Evolutionary conservation across 768 basidiomycete species (phyloP), one percentile per base, ranked within the genome.

Genomic region (Lentinus tigrinus): DNA sequence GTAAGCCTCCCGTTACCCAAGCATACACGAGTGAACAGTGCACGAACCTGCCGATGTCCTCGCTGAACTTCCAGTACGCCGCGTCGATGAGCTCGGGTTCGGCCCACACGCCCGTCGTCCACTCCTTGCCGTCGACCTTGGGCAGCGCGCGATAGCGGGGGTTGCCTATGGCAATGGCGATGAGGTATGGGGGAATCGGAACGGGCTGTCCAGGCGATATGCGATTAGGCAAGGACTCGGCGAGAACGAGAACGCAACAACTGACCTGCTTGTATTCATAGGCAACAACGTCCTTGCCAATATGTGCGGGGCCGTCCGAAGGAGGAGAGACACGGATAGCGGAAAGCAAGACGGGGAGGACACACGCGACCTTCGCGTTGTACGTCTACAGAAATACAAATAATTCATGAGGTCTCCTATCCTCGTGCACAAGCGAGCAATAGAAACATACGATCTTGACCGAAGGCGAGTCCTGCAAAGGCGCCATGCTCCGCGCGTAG

Each of bases 91-190:
- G 70, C 64, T 88, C 85, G 0, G 94, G 94, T 73, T 98, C 94
- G 1, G 93, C 85, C 95, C 95, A 98, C 4, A 95, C 81, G 1
- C 95, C 95, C 14, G 80, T 86, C 17, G 75, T 85, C 91, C 96
- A 93, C n/a, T 77, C 67, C 62, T 82, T 87, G 17, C 85, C 89
- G 34, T 81, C 72, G 8, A 80, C 73, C 31, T 75, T 72, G 3
- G 80, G 74, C 69, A 95, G 93, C 0, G 84, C 66, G 11, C 77
- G 83, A 72, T 95, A 95, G 21, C 77, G 79, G 3, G 97, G 73
- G 67, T 96, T 88, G 1, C 95, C 95, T 0, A 83, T 80, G 0
- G 95, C 95, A 52, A 98, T 88, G 2, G 96, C 96, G 48, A 98
- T 80, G n/a, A 98, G 77, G 69, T 98, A 98, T 1, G 89, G 85